A percentile compares a stretch with the other conserved stretches of the same genome.
Evolutionary conservation across 2,329 filamentous ascomycete species (phyloP).

Genomic region (Lithohypha guttulata): DNA sequence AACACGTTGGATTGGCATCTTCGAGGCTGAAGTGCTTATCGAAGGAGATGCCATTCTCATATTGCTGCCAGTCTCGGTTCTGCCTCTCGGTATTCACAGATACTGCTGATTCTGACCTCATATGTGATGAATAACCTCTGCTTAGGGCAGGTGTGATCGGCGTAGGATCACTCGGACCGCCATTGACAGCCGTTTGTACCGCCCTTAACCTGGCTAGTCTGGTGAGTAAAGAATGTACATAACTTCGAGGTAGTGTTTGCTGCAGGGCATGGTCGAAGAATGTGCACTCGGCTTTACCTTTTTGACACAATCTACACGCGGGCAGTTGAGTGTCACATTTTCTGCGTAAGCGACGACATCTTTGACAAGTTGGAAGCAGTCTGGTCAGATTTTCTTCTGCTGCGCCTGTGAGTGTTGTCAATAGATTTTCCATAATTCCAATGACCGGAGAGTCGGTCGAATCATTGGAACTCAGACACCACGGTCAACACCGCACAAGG

Average conservation of each 20-base stretch:
- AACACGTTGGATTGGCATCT: slow-evolving; percentile 22
- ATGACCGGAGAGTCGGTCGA: slow-evolving; percentile 3
- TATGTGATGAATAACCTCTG: no score
- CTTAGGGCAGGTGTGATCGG: no score
- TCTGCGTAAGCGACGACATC: slow-evolving; percentile 23
- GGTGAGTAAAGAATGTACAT: slow-evolving; percentile 22
- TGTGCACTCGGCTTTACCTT: slow-evolving; percentile 24
- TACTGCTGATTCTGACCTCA: no score
- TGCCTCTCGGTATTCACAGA: no score
- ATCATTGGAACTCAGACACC: slow-evolving; percentile 1
- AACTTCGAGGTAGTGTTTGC: slow-evolving; percentile 22
- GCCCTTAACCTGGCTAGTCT: slow-evolving; percentile 19
- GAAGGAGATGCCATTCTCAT: slow-evolving; percentile 15
- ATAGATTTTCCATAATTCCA: slow-evolving; percentile 9
- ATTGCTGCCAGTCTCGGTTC: neutral
- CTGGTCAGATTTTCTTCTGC: slow-evolving; percentile 23
- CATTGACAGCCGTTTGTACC: slow-evolving; percentile 19
- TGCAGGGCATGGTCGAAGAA: slow-evolving; percentile 24
- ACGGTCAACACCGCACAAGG: no score
- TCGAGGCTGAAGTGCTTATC: slow-evolving; percentile 23
- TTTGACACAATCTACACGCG: slow-evolving; percentile 23
- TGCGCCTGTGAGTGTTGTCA: slow-evolving; percentile 19
- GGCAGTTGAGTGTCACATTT: slow-evolving; percentile 24
- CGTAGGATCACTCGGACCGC: no score
- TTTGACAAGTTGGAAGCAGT: slow-evolving; percentile 22